Evolutionary conservation across 1,139 yeast genomes (phyloP).

Genomic region (Saccharomyces hybrid): DNA sequence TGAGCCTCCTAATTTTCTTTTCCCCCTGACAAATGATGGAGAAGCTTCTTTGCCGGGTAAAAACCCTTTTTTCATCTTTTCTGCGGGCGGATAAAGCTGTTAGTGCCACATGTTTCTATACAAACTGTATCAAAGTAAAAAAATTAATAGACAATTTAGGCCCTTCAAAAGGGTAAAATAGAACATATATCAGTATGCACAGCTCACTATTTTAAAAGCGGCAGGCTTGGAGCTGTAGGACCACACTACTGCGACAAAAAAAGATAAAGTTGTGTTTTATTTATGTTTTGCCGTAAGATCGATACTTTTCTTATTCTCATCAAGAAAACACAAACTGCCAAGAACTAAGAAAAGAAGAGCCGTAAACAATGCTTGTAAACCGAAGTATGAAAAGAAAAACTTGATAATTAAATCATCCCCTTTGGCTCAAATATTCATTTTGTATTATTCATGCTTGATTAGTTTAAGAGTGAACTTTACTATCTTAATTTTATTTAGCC

Average conservation of each 20-base stretch:
- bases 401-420: background rate
- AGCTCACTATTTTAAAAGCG: background rate
- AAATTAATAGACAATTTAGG: background rate
- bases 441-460: background rate
- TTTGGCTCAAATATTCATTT: background rate
- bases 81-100: background rate
- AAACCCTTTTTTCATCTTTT: background rate
- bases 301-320: background rate
- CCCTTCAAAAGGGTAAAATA: background rate
- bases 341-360: too few relatives aligned
- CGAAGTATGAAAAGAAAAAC: too few relatives aligned
- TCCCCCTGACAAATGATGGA: constrained; percentile 1
- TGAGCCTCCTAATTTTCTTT: background rate
- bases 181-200: background rate
- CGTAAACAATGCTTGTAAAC: too few relatives aligned
- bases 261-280: background rate
- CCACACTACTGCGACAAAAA: background rate
- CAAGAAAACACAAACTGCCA: too few relatives aligned
- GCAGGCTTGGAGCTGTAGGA: background rate
- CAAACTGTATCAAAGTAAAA: background rate
- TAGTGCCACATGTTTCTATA: background rate
- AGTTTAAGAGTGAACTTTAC: background rate
- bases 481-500: background rate
- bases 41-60: background rate
- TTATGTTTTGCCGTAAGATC: background rate